Evolutionary conservation across 2,329 filamentous ascomycete genomes (phyloP).

Genomic region (Epichloe uncinata): DNA sequence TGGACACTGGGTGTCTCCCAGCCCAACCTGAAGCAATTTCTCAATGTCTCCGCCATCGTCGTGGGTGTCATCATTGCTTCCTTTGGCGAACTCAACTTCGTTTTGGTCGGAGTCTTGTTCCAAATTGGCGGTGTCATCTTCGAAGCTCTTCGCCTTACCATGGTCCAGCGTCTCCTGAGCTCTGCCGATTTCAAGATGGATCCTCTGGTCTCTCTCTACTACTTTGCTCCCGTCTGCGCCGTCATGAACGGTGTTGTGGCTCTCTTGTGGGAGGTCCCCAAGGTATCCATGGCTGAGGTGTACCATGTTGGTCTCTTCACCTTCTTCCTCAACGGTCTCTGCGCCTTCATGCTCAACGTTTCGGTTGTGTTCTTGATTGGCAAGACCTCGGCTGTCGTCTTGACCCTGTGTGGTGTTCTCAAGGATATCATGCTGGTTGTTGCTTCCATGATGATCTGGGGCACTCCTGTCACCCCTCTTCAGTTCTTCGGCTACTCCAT

Average conservation of each 20-base stretch:
- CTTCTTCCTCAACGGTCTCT: conserved; percentile 62
- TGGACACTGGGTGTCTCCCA: conserved; percentile 78
- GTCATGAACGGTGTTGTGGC: conserved; percentile 67
- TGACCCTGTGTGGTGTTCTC: conserved; percentile 76
- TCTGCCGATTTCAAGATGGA: conserved; percentile 87
- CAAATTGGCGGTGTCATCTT: conserved; percentile 69
- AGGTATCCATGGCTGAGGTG: conserved; percentile 54
- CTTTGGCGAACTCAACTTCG: conserved; percentile 90
- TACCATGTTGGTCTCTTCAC: conserved; percentile 59
- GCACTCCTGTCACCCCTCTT: conserved; percentile 57
- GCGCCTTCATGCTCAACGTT: conserved; percentile 72
- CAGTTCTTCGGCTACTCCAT: conserved; percentile 79
- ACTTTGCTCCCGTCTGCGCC: conserved; percentile 76
- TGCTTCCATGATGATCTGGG: conserved; percentile 72
- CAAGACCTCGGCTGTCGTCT: conserved; percentile 74
- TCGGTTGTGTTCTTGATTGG: conserved; percentile 81
- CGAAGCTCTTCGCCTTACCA: conserved; percentile 69
- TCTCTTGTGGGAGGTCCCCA: conserved; percentile 60
- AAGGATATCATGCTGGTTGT: conserved; percentile 77
- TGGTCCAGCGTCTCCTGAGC: conserved; percentile 73
- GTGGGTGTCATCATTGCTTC: conserved; percentile 90
- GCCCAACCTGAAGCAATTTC: conserved; percentile 73
- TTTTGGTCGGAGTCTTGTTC: conserved; percentile 64
- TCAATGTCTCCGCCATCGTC: conserved; percentile 91
- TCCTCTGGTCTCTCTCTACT: conserved; percentile 76